Evolutionary conservation across 2,329 filamentous ascomycete species (phyloP).

Genomic region (Annulohypoxylon truncatum): DNA sequence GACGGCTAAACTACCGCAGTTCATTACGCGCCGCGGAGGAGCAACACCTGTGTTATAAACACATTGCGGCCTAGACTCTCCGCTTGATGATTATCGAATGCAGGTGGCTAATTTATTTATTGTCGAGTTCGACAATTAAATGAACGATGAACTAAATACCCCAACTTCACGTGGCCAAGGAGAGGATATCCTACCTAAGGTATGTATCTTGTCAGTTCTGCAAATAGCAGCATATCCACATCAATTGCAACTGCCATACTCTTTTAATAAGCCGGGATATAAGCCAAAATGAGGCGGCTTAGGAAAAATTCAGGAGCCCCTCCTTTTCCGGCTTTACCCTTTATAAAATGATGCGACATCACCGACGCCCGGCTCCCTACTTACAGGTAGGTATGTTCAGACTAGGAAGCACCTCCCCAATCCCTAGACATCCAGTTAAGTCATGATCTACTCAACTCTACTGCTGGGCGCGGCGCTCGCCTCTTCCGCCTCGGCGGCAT

Average conservation of each 20-base stretch:
- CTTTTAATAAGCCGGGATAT: constrained; percentile 38
- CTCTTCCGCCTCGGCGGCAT: constrained; percentile 40
- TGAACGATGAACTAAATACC: not conserved
- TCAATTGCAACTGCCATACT: constrained; percentile 29
- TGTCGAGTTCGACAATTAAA: not conserved
- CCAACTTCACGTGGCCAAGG: constrained; percentile 2
- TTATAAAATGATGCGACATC: constrained; percentile 33
- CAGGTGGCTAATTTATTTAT: constrained; percentile 1
- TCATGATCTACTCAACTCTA: constrained; percentile 39
- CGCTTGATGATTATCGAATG: not conserved
- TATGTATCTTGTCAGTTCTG: not conserved
- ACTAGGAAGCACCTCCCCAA: not conserved
- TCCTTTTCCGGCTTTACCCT: constrained; percentile 26
- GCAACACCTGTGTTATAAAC: not conserved
- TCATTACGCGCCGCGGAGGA: constrained; percentile 6
- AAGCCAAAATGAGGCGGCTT: constrained; percentile 33
- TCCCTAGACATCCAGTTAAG: not conserved
- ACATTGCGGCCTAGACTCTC: not conserved
- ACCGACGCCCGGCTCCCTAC: not conserved
- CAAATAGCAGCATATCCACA: constrained; percentile 10
- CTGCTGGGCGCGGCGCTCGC: constrained; percentile 33
- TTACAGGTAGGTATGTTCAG: not conserved
- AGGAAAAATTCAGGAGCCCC: constrained; percentile 32
- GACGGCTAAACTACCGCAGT: constrained; percentile 37
- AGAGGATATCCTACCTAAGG: not conserved